Percentiles rank a stretch among this genome's conserved stretches.
These are phyloP conservation scores for Corrigiola litoralis DNA, from an alignment of 179 eudicot genomes.

Conservation along the genomic window DNA sequence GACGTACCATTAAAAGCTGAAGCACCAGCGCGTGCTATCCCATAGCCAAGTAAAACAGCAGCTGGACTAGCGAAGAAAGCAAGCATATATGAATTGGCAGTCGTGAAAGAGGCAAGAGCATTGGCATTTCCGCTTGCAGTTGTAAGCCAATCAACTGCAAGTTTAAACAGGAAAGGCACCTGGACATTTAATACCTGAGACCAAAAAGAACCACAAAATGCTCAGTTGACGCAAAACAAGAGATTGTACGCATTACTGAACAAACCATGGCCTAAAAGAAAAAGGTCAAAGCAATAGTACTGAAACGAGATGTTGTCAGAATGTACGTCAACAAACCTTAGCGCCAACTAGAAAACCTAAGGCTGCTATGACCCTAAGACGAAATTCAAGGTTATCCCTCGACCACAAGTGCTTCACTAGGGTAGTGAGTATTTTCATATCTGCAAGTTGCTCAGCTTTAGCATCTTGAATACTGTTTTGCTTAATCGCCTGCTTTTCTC, in stretches of 20 bases:
- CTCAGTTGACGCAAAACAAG: neutral
- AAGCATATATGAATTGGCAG: slow-evolving; percentile 66
- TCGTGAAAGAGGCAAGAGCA: slow-evolving; percentile 73
- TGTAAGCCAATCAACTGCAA: slow-evolving; percentile 94
- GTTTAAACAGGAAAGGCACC: slow-evolving; percentile 94
- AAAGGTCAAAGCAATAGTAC: neutral
- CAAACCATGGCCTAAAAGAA: neutral
- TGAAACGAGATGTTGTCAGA: neutral
- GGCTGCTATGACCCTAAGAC: slow-evolving; percentile 74
- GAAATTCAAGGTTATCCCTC: slow-evolving; percentile 81
- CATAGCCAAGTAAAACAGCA: slow-evolving; percentile 89
- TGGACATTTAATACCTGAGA: slow-evolving; percentile 91
- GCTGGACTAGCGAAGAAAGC: slow-evolving; percentile 89
- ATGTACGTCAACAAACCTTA: slow-evolving; percentile 44
- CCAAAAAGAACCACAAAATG: slow-evolving; percentile 9
- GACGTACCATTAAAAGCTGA: slow-evolving; percentile 87
- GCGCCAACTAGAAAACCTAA: slow-evolving; percentile 89
- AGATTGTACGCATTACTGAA: neutral
- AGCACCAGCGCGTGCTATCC: slow-evolving; percentile 84
- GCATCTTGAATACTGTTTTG: slow-evolving; percentile 27
- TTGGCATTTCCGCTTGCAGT: slow-evolving; percentile 75
- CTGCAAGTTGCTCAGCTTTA: slow-evolving; percentile 42
- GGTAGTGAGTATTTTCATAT: slow-evolving; percentile 65
- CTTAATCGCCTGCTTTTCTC: slow-evolving; percentile 40
- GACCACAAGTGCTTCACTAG: slow-evolving; percentile 84